These are phyloP conservation scores for Skeletonema grethae DNA, from an alignment of 108 stramenopile genomes.

Conservation along the genomic window DNA sequence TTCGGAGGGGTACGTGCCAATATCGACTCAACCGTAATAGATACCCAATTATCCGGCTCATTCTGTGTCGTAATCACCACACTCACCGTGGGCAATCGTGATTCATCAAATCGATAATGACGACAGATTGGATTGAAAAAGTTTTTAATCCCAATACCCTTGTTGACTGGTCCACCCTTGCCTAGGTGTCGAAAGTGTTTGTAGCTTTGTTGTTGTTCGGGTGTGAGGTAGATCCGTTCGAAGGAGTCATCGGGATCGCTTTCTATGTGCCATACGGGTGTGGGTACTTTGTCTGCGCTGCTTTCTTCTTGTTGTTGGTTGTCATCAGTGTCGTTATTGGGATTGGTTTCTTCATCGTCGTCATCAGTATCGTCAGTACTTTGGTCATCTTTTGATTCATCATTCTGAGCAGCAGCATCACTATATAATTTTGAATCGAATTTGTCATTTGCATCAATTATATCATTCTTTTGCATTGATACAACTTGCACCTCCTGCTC, in stretches of 20 bases:
- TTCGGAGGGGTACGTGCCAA: slow-evolving; percentile 53
- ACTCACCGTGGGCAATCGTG: slow-evolving; percentile 40
- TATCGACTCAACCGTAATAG: slow-evolving; percentile 43
- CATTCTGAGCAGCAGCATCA: neutral
- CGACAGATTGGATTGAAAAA: slow-evolving; percentile 55
- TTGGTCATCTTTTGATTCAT: neutral
- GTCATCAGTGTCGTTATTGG: neutral
- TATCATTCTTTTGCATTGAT: neutral
- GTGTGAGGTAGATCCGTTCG: slow-evolving; percentile 44
- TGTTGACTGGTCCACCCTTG: slow-evolving; percentile 29
- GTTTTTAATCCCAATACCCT: slow-evolving; percentile 30
- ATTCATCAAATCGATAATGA: slow-evolving; percentile 46
- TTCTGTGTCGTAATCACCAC: slow-evolving; percentile 54
- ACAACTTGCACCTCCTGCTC: neutral
- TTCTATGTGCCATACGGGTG: slow-evolving; percentile 40
- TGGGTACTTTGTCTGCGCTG: slow-evolving; percentile 16
- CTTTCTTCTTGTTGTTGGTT: neutral
- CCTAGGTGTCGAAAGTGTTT: slow-evolving; percentile 35
- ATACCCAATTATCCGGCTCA: slow-evolving; percentile 44
- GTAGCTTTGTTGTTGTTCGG: slow-evolving; percentile 3
- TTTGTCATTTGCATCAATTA: neutral
- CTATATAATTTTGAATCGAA: too few relatives aligned
- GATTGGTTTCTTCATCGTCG: neutral
- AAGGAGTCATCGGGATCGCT: slow-evolving; percentile 50
- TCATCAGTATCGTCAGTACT: neutral